Conservation (phyloP, 306 rosid species). For the Cicer chorassanicum region DNA sequence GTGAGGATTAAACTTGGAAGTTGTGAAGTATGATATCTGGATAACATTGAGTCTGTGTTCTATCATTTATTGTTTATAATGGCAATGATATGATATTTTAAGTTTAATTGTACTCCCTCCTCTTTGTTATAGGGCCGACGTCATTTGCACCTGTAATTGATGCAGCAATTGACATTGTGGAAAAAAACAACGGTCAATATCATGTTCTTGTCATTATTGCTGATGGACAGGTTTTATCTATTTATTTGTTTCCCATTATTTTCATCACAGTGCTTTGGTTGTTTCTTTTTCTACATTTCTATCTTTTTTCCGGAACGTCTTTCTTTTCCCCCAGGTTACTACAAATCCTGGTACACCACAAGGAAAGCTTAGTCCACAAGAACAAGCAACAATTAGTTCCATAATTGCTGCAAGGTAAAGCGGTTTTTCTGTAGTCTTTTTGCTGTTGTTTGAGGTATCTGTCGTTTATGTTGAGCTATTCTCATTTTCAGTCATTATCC, state of each 20-base stretch:
- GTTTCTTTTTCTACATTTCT: conserved; percentile 20
- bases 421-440: conserved; percentile 28
- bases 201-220: conserved; percentile 97
- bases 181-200: conserved; percentile 79
- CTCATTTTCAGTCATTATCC: conserved; percentile 68
- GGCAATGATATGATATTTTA: conserved; percentile 1
- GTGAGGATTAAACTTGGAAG: conserved; percentile 13
- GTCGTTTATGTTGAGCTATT: conserved; percentile 41
- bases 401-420: conserved; percentile 88
- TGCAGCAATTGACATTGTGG: conserved; percentile 86
- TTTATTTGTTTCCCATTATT: conserved; percentile 1
- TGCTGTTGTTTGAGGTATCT: conserved; percentile 27
- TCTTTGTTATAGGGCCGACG: conserved; percentile 74
- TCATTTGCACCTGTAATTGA: conserved; percentile 89
- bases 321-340: conserved; percentile 60
- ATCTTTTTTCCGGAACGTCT: conserved; percentile 12
- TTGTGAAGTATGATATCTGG: not conserved
- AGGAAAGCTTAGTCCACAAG: conserved; percentile 77
- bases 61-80: not conserved
- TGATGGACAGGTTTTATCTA: conserved; percentile 85
- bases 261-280: conserved; percentile 11
- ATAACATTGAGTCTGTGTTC: conserved; percentile 6
- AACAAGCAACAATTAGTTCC: conserved; percentile 75
- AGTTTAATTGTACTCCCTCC: conserved; percentile 12
- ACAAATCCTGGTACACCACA: conserved; percentile 70